Conservation (phyloP, 2,329 filamentous ascomycete genomes). For the Laburnicola sp. region DNA sequence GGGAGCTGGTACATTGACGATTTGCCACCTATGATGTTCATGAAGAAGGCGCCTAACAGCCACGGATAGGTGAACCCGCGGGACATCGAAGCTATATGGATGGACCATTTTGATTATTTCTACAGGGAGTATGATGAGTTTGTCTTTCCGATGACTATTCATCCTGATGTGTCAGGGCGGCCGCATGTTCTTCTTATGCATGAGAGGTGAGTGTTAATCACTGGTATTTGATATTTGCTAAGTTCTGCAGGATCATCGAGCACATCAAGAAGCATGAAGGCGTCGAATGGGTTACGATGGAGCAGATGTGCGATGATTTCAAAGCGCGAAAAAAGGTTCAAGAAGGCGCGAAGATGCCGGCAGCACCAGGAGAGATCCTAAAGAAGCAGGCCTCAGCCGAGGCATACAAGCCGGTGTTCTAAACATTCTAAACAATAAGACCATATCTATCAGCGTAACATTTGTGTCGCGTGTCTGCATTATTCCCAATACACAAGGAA, state of each 20-base stretch:
- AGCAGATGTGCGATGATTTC: slow-evolving; percentile 72
- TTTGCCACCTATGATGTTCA: slow-evolving; percentile 70
- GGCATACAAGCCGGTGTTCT: slow-evolving; percentile 22
- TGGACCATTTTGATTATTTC: slow-evolving; percentile 72
- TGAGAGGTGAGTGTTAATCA: slow-evolving; percentile 56
- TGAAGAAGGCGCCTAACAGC: slow-evolving; percentile 66
- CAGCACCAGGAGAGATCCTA: slow-evolving; percentile 57
- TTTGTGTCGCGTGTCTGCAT: neutral
- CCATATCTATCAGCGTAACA: no score
- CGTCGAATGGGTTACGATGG: slow-evolving; percentile 70
- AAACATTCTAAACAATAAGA: neutral
- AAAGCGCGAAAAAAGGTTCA: slow-evolving; percentile 65
- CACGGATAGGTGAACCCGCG: slow-evolving; percentile 62
- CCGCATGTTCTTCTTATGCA: slow-evolving; percentile 76
- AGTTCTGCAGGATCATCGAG: slow-evolving; percentile 60
- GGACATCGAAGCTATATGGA: slow-evolving; percentile 68
- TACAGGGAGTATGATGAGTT: slow-evolving; percentile 78
- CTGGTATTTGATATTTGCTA: slow-evolving; percentile 1
- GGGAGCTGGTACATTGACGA: slow-evolving; percentile 66
- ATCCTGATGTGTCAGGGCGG: slow-evolving; percentile 66
- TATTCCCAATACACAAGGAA: no score
- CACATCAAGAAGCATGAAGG: slow-evolving; percentile 67
- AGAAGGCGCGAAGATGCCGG: slow-evolving; percentile 64
- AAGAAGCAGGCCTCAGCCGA: slow-evolving; percentile 46
- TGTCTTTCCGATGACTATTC: slow-evolving; percentile 76